Evolutionary conservation across 441 rosid species (phyloP).

Genomic region (Biscutella laevigata): DNA sequence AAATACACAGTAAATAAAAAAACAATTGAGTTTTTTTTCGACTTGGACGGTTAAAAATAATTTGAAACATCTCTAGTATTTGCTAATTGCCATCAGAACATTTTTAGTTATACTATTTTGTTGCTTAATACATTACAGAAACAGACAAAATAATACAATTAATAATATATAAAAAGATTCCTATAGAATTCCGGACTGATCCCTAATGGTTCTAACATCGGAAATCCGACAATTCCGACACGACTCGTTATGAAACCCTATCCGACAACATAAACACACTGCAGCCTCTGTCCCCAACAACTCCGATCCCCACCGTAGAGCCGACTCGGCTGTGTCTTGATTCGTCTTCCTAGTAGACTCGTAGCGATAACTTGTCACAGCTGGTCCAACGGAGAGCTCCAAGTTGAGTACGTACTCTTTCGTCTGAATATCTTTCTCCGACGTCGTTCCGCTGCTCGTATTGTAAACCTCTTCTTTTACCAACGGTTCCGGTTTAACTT

Average conservation of each 20-base stretch:
- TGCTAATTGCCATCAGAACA: neutral
- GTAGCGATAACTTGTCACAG: slow-evolving; percentile 10
- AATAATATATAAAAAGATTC: neutral
- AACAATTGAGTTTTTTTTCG: too few relatives aligned
- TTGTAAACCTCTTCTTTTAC: slow-evolving; percentile 6
- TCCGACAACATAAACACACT: slow-evolving; percentile 54
- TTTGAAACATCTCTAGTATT: too few relatives aligned
- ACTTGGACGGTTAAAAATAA: too few relatives aligned
- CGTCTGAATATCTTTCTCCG: slow-evolving; percentile 34
- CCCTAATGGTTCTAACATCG: slow-evolving; percentile 24
- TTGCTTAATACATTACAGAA: slow-evolving; percentile 3
- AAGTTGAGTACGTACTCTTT: slow-evolving; percentile 33
- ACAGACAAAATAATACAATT: neutral
- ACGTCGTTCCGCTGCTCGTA: slow-evolving; percentile 39
- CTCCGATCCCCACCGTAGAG: slow-evolving; percentile 15
- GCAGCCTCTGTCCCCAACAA: slow-evolving; percentile 6
- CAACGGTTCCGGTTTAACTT: slow-evolving; percentile 27
- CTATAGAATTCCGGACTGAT: slow-evolving; percentile 19
- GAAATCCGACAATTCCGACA: slow-evolving; percentile 40
- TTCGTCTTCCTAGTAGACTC: slow-evolving; percentile 21
- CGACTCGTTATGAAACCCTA: slow-evolving; percentile 29
- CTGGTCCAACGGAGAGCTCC: slow-evolving; percentile 51
- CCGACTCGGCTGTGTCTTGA: slow-evolving; percentile 32
- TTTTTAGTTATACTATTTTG: neutral
- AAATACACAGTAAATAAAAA: too few relatives aligned